Evolutionary conservation across 2,329 filamentous ascomycete species (phyloP).

Genomic region (Lecanicillium sp.): DNA sequence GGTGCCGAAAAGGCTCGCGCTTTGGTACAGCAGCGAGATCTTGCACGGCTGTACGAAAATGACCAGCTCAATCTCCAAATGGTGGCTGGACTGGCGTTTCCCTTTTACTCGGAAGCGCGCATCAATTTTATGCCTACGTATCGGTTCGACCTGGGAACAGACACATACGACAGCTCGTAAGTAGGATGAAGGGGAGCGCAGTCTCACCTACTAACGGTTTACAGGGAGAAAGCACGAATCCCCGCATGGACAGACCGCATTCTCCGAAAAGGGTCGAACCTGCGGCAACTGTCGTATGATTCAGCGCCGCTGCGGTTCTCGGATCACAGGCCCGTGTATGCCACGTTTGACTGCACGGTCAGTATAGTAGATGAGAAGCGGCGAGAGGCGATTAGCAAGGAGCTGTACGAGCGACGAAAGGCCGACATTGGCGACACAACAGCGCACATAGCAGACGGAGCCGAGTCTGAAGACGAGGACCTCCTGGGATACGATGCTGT

Average conservation of each 20-base stretch:
- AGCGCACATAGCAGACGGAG: constrained; percentile 40
- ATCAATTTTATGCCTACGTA: constrained; percentile 92
- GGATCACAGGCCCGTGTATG: constrained; percentile 93
- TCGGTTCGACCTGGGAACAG: constrained; percentile 84
- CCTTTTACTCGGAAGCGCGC: constrained; percentile 80
- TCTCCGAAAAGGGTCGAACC: constrained; percentile 72
- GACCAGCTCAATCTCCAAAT: constrained; percentile 96
- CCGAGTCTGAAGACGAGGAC: constrained; percentile 68
- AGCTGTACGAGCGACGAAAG: constrained; percentile 65
- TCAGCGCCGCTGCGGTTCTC: constrained; percentile 80
- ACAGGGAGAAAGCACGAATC: constrained; percentile 80
- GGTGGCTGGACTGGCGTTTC: constrained; percentile 84
- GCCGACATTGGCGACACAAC: constrained; percentile 57
- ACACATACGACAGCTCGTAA: constrained; percentile 85
- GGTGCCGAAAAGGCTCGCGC: constrained; percentile 68
- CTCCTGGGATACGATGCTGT: constrained; percentile 74
- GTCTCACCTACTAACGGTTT: constrained; percentile 1
- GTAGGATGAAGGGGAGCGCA: constrained; percentile 19
- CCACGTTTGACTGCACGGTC: constrained; percentile 76
- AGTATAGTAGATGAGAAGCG: constrained; percentile 68
- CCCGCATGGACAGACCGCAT: constrained; percentile 97
- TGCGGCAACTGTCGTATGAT: constrained; percentile 77
- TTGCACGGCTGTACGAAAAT: constrained; percentile 78
- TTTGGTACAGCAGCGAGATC: constrained; percentile 62
- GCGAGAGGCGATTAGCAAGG: constrained; percentile 63